A percentile compares a stretch with the other conserved stretches of the same genome.
These are phyloP conservation scores for Fraxinus excelsior DNA, from an alignment of 257 asterid genomes.

Conservation along the genomic window DNA sequence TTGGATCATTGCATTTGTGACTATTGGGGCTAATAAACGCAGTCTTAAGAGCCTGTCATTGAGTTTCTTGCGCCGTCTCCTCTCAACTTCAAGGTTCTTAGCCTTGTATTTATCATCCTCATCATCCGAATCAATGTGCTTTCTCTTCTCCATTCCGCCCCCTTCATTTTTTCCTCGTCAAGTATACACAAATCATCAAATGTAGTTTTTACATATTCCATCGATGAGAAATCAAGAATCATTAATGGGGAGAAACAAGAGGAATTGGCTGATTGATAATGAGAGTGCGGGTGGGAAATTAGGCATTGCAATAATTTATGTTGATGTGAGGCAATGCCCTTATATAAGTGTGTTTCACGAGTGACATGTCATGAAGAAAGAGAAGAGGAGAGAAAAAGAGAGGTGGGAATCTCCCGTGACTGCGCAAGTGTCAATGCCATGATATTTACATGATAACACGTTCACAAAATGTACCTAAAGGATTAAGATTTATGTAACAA, in stretches of 20 bases:
- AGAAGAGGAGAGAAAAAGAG: constrained; percentile 5
- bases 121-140: constrained; percentile 23
- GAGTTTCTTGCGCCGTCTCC: constrained; percentile 75
- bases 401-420: constrained; percentile 43
- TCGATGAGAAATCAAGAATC: constrained; percentile 11
- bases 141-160: constrained; percentile 36
- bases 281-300: constrained; percentile 5
- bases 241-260: neutral
- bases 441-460: no score
- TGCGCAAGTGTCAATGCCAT: neutral
- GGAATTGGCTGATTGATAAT: neutral
- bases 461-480: no score
- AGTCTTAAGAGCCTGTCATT: constrained; percentile 65
- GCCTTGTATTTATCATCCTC: constrained; percentile 55
- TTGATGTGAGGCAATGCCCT: constrained; percentile 21
- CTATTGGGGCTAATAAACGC: constrained; percentile 72
- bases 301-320: constrained; percentile 14
- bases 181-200: constrained; percentile 23
- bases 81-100: constrained; percentile 76
- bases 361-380: constrained; percentile 15
- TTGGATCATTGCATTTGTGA: constrained; percentile 61
- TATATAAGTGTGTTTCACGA: constrained; percentile 52
- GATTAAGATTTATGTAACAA: no score
- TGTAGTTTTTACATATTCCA: constrained; percentile 27
- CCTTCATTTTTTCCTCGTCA: constrained; percentile 27